Base-by-base conservation (phyloP, 768 basidiomycete genomes). In the Psilocybe cubensis region DNA sequence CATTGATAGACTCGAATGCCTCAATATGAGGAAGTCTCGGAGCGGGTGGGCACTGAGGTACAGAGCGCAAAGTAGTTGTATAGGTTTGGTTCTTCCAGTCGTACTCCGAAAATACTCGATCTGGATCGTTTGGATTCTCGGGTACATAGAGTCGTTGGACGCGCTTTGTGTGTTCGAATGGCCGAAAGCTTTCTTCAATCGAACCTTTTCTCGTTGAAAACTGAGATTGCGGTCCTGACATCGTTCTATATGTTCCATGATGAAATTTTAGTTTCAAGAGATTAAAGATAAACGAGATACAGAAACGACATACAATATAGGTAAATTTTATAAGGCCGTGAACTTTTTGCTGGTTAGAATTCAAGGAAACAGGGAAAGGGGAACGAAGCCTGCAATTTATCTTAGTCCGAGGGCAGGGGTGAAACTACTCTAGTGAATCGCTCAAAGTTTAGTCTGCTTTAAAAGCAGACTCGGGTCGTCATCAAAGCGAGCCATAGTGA, bases 71-170 rank as follows among this genome's bases (percentile, higher is more conserved):
- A n/a, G 60, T 53, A 46, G 60, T 23, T 46, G 55, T 40, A 29
- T 49, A 54, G 38, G 40, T 61, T 31, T 56, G 40, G 31, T 35
- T 56, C 14, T 40, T 46, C 50, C 53, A 62, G 31, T 58, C 57
- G 47, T 62, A 59, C 33, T 53, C 57, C 24, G 57, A 56, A 27
- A 61, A 57, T 25, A 61, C 56, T 35, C 24, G 4, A 7, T 57
- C 56, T 47, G 53, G 49, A 38, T 33, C 31, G 28, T 46, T 52
- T 48, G 49, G 47, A 28, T 41, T 54, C 51, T 62, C 57, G 42
- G 57, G 57, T 41, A 56, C 55, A 46, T 54, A 49, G 47, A 62
- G 57, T 14, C 60, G 56, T 24, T 29, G 54, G 24, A 57, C 40
- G 54, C 57, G 61, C 51, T 58, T 58, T 33, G 54, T 50, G n/a